A percentile compares a stretch with the other conserved stretches of the same genome.
phyloP scores from a whole-genome alignment of 2,329 filamentous ascomycete species.

The Nemania sp. region DNA sequence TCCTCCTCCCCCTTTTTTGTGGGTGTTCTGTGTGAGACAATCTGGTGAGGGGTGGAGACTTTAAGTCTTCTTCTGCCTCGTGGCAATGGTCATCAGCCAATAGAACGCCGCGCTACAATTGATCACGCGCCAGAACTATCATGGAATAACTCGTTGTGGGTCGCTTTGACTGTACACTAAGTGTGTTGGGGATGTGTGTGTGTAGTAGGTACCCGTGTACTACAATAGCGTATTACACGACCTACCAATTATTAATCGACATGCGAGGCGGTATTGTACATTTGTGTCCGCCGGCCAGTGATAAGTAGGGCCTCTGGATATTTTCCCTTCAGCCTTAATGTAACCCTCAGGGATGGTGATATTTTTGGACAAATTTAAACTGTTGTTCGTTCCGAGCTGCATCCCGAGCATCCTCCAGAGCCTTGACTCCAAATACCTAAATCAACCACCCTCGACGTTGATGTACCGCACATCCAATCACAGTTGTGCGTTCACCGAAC shows the following conservation, averaged over 20 bases:
- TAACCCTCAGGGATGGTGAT: constrained; percentile 18
- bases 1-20: constrained; percentile 25
- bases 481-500: constrained; percentile 5
- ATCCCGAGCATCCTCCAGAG: neutral
- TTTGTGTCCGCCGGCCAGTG: constrained; percentile 13
- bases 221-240: neutral
- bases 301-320: neutral
- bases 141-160: constrained; percentile 17
- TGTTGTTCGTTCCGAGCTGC: constrained; percentile 1
- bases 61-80: neutral
- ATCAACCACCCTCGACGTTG: neutral
- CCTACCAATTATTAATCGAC: constrained; percentile 8
- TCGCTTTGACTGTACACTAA: constrained; percentile 13
- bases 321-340: constrained; percentile 29
- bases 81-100: constrained; percentile 3
- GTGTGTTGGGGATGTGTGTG: neutral
- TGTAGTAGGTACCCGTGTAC: neutral
- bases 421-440: neutral
- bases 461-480: constrained; percentile 9
- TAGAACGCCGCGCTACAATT: constrained; percentile 10
- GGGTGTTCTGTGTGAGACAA: constrained; percentile 8
- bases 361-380: constrained; percentile 23
- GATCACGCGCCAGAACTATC: constrained; percentile 26
- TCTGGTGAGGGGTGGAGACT: constrained; percentile 2
- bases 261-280: constrained; percentile 14